A percentile compares a stretch with the other conserved stretches of the same genome.
phyloP scores from a whole-genome alignment of 192 early-diverging fungal species.

The Coemansia sp. region DNA sequence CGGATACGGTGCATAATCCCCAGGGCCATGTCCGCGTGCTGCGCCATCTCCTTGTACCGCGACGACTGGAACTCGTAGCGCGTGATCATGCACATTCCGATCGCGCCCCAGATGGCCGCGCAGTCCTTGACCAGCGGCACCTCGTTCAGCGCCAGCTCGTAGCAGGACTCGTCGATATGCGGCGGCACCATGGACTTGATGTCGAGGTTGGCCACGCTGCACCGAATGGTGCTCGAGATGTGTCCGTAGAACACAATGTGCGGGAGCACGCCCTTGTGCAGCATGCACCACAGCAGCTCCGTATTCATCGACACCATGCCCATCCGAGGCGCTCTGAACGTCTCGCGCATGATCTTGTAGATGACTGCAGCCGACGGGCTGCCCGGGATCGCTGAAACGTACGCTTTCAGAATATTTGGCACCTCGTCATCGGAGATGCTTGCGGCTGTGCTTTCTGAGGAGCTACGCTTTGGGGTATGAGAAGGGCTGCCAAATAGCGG shows the following conservation, averaged over 20 bases:
- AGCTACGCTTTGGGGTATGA: neutral
- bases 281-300: constrained; percentile 44
- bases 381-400: constrained; percentile 31
- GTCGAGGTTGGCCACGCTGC: constrained; percentile 25
- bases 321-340: constrained; percentile 46
- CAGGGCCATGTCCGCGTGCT: constrained; percentile 35
- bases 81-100: constrained; percentile 39
- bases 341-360: constrained; percentile 46
- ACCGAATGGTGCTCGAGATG: constrained; percentile 42
- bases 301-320: constrained; percentile 48
- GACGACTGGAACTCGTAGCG: constrained; percentile 49
- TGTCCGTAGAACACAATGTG: constrained; percentile 47
- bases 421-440: neutral
- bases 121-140: constrained; percentile 20
- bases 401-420: constrained; percentile 31
- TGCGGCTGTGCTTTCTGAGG: neutral
- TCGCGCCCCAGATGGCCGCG: constrained; percentile 35
- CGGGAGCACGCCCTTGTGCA: constrained; percentile 40
- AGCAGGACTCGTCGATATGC: constrained; percentile 43
- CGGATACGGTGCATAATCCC: constrained; percentile 30
- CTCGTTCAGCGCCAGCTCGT: constrained; percentile 34
- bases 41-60: constrained; percentile 38
- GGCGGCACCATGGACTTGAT: constrained; percentile 32
- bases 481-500: neutral
- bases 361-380: constrained; percentile 20